Evolutionary conservation across 768 basidiomycete species (phyloP).

Genomic region (Roridomyces roridus): DNA sequence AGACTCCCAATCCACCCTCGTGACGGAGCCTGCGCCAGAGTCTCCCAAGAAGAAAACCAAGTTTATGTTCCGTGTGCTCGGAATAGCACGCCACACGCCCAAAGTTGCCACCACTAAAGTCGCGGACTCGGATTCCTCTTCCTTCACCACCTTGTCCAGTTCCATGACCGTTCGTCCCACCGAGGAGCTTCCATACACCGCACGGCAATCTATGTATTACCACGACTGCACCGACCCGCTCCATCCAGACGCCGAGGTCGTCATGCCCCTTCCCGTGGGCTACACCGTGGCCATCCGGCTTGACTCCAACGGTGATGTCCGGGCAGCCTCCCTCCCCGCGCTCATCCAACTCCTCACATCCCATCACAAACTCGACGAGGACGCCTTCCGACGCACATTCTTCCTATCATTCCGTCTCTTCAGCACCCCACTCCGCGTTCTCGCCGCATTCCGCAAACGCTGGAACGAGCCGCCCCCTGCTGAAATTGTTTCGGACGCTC

Average conservation of each 20-base stretch:
- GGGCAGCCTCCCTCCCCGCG: conserved; percentile 43
- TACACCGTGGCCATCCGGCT: conserved; percentile 29
- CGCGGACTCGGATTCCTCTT: background rate
- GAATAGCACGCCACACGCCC: background rate
- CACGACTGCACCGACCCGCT: conserved; percentile 35
- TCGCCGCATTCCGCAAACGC: conserved; percentile 47
- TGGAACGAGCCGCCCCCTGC: conserved; percentile 47
- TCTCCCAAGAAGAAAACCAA: too few relatives aligned
- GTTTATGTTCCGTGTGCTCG: background rate
- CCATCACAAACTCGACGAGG: conserved; percentile 43
- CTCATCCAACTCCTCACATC: conserved; percentile 55
- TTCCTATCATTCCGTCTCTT: conserved; percentile 79
- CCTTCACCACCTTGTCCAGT: conserved; percentile 1
- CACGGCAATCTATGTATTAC: conserved; percentile 34
- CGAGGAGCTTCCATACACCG: conserved; percentile 23
- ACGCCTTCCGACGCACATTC: conserved; percentile 57
- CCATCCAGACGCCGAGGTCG: conserved; percentile 30
- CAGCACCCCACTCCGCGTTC: conserved; percentile 53
- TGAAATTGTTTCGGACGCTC: conserved; percentile 27
- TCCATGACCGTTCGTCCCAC: background rate
- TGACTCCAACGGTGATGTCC: conserved; percentile 32
- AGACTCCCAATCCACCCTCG: background rate
- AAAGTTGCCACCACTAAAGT: conserved; percentile 17
- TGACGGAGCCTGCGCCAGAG: conserved; percentile 15
- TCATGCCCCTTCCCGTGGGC: conserved; percentile 33